Conservation (phyloP, 805 yeast genomes). For the Ogataea neopini region DNA sequence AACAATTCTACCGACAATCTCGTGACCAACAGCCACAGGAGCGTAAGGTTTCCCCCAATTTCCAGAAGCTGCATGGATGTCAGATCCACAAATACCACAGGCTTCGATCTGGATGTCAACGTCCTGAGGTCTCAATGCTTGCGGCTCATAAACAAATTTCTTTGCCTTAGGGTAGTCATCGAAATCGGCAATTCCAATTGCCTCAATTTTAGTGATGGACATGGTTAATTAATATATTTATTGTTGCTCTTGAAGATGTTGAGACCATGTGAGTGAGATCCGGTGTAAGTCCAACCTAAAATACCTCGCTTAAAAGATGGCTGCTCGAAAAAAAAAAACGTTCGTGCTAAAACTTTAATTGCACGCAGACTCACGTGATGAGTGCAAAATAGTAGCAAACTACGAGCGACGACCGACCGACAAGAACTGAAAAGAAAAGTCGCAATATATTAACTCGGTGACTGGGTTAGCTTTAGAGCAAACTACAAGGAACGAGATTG, state of each 20-base stretch:
- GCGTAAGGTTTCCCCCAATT: slow-evolving; percentile 47
- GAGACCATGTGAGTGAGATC: too few relatives aligned
- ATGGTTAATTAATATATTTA: not conserved
- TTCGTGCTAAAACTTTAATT: too few relatives aligned
- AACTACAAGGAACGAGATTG: too few relatives aligned
- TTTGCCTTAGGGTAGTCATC: slow-evolving; percentile 19
- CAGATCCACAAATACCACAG: slow-evolving; percentile 63
- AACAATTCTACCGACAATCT: slow-evolving; percentile 60
- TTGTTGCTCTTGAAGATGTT: too few relatives aligned
- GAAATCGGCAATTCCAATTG: slow-evolving; percentile 5
- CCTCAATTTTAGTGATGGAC: slow-evolving; percentile 3
- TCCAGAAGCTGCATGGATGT: slow-evolving; percentile 49
- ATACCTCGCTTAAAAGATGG: too few relatives aligned
- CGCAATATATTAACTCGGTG: too few relatives aligned
- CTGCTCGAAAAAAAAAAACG: too few relatives aligned
- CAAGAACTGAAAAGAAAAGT: too few relatives aligned
- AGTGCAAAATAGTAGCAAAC: too few relatives aligned
- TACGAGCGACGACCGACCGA: too few relatives aligned
- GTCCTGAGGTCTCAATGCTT: slow-evolving; percentile 41
- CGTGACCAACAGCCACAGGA: slow-evolving; percentile 57
- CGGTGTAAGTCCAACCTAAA: too few relatives aligned
- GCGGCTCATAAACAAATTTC: slow-evolving; percentile 35
- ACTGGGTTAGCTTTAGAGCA: too few relatives aligned
- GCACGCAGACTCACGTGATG: not conserved
- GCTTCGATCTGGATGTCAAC: slow-evolving; percentile 45